phyloP scores from a whole-genome alignment of 2,329 filamentous ascomycete species.

The Hypomyces rosellus region DNA sequence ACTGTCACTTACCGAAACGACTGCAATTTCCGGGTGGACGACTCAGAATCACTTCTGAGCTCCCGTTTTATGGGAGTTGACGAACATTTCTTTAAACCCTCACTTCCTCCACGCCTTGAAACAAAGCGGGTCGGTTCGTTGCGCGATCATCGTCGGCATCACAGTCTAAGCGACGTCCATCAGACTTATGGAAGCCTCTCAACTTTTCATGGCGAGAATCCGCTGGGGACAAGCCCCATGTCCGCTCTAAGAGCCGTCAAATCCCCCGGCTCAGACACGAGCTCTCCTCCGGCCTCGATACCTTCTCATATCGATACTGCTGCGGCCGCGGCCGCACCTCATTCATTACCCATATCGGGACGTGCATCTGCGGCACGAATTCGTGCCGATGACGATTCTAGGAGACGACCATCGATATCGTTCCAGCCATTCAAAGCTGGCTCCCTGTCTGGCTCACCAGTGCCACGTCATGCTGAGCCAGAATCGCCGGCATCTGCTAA shows the following conservation, averaged over 20 bases:
- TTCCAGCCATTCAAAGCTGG: slow-evolving; percentile 97
- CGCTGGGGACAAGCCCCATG: slow-evolving; percentile 76
- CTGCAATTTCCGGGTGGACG: slow-evolving; percentile 85
- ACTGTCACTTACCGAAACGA: slow-evolving; percentile 80
- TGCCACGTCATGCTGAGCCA: slow-evolving; percentile 42
- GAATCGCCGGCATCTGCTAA: slow-evolving; percentile 51
- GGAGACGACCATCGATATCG: slow-evolving; percentile 73
- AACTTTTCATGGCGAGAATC: slow-evolving; percentile 77
- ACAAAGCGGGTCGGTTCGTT: slow-evolving; percentile 60
- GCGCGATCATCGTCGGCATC: slow-evolving; percentile 52
- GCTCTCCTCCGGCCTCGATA: slow-evolving; percentile 50
- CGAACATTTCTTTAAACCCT: slow-evolving; percentile 79
- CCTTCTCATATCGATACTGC: slow-evolving; percentile 37
- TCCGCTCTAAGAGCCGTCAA: slow-evolving; percentile 70
- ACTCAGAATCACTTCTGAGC: slow-evolving; percentile 83
- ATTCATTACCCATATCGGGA: slow-evolving; percentile 48
- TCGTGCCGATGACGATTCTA: slow-evolving; percentile 46
- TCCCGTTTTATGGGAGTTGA: slow-evolving; percentile 90
- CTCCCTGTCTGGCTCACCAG: slow-evolving; percentile 82
- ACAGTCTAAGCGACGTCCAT: slow-evolving; percentile 52
- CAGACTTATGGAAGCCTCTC: slow-evolving; percentile 86
- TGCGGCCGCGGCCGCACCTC: slow-evolving; percentile 38
- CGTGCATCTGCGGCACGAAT: slow-evolving; percentile 26
- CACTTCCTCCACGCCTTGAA: slow-evolving; percentile 52
- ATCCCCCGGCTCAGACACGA: slow-evolving; percentile 54